These are phyloP conservation scores for Xylariaceae sp. DNA, from an alignment of 2,329 filamentous ascomycete genomes.

Conservation along the genomic window DNA sequence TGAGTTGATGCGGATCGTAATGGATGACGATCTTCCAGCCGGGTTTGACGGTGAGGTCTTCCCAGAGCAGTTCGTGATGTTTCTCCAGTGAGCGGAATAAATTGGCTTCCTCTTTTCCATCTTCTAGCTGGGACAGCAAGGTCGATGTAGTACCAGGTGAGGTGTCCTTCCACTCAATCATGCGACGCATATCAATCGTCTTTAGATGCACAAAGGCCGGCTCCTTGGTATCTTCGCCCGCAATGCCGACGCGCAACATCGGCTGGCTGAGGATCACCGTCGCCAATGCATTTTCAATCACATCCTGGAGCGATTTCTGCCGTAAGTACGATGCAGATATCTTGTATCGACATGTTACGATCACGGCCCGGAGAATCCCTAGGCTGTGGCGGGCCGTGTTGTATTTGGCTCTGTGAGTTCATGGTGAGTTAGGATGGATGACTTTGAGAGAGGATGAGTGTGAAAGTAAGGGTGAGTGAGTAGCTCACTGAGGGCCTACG, in stretches of 20 bases:
- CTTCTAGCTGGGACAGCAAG: too few species aligned
- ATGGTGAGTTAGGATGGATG: neutral
- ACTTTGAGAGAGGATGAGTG: neutral
- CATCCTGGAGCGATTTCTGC: conserved; percentile 3
- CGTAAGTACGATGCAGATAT: conserved; percentile 15
- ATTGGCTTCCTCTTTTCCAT: too few species aligned
- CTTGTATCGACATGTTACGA: conserved; percentile 42
- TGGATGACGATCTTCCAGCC: conserved; percentile 45
- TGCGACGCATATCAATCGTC: conserved; percentile 39
- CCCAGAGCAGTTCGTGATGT: conserved; percentile 40
- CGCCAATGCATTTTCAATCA: conserved; percentile 18
- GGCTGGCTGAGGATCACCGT: conserved; percentile 37
- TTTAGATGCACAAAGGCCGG: conserved; percentile 42
- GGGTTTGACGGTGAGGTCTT: conserved; percentile 36
- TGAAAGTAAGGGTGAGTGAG: neutral
- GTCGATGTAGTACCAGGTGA: too few species aligned
- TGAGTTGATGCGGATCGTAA: conserved; percentile 18
- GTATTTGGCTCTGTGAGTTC: conserved; percentile 15
- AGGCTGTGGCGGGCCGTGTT: conserved; percentile 41
- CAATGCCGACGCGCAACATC: conserved; percentile 46
- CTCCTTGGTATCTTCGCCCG: conserved; percentile 38
- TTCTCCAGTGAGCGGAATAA: conserved; percentile 32
- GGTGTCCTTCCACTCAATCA: conserved; percentile 37
- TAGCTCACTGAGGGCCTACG: conserved; percentile 20
- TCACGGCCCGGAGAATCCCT: conserved; percentile 44